Percentiles rank a stretch among this genome's conserved stretches.
These are phyloP conservation scores for Tricladium varicosporioides DNA, from an alignment of 2,329 filamentous ascomycete genomes.

Conservation along the genomic window DNA sequence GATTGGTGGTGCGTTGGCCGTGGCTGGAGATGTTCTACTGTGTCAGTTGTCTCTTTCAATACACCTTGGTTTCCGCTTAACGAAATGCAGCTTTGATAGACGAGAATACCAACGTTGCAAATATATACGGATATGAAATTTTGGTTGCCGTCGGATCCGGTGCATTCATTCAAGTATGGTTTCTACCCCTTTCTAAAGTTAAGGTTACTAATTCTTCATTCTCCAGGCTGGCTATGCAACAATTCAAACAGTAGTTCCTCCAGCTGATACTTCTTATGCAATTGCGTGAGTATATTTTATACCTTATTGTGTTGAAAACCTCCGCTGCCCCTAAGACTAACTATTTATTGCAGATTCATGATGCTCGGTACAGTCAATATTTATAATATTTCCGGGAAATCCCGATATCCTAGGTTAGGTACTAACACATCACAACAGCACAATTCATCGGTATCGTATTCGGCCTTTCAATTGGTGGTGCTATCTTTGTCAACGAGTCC, in stretches of 20 bases:
- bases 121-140: slow-evolving; percentile 36
- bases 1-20: neutral
- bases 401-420: too few species aligned
- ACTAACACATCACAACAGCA: too few species aligned
- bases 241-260: neutral
- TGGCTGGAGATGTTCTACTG: neutral
- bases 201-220: too few species aligned
- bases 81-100: slow-evolving; percentile 28
- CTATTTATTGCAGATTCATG: neutral
- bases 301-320: too few species aligned
- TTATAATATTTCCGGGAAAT: neutral
- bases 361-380: neutral
- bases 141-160: slow-evolving; percentile 41
- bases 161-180: slow-evolving; percentile 23
- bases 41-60: slow-evolving; percentile 8
- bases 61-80: slow-evolving; percentile 24
- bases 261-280: neutral
- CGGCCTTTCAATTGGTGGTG: neutral
- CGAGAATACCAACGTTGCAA: slow-evolving; percentile 19
- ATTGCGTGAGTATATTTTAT: too few species aligned
- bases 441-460: neutral
- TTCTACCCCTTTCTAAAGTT: too few species aligned
- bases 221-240: slow-evolving; percentile 9
- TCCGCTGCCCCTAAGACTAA: too few species aligned
- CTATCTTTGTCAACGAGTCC: neutral